phyloP scores from a whole-genome alignment of 2,329 filamentous ascomycete species.

The Ilyonectria destructans region DNA sequence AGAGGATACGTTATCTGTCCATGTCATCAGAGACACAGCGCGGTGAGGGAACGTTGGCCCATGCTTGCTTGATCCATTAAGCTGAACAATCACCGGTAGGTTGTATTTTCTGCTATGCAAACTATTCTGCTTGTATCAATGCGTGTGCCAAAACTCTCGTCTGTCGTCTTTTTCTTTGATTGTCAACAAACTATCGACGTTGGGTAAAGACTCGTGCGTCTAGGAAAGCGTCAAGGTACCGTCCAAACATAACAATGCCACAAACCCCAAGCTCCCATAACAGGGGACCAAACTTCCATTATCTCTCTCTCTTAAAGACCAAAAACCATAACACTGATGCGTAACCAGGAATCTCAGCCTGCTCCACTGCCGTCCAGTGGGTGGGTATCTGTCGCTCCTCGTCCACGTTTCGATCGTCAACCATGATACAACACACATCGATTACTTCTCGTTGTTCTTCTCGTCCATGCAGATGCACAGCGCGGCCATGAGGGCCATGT shows the following conservation, averaged over 20 bases:
- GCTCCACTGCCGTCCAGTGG: not conserved
- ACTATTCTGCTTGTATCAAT: slow-evolving; percentile 2
- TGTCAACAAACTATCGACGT: no score
- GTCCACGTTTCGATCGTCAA: not conserved
- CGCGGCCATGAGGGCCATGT: slow-evolving; percentile 76
- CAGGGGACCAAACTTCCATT: not conserved
- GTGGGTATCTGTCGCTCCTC: slow-evolving; percentile 19
- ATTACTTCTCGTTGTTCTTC: slow-evolving; percentile 62
- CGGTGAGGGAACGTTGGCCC: not conserved
- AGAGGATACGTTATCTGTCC: not conserved
- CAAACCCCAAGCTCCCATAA: not conserved
- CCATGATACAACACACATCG: not conserved
- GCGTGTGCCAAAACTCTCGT: not conserved
- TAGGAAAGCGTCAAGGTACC: not conserved
- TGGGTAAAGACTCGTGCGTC: not conserved
- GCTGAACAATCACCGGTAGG: not conserved
- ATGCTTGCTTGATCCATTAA: slow-evolving; percentile 3
- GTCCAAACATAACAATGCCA: not conserved
- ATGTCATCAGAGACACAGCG: not conserved
- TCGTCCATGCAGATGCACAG: slow-evolving; percentile 80
- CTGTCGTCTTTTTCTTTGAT: not conserved
- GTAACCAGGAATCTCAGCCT: slow-evolving; percentile 1
- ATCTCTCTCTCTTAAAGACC: not conserved
- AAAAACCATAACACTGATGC: slow-evolving; percentile 5
- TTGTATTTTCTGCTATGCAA: not conserved